phyloP scores from a whole-genome alignment of 345 rosid genomes.

The Populus euphratica region DNA sequence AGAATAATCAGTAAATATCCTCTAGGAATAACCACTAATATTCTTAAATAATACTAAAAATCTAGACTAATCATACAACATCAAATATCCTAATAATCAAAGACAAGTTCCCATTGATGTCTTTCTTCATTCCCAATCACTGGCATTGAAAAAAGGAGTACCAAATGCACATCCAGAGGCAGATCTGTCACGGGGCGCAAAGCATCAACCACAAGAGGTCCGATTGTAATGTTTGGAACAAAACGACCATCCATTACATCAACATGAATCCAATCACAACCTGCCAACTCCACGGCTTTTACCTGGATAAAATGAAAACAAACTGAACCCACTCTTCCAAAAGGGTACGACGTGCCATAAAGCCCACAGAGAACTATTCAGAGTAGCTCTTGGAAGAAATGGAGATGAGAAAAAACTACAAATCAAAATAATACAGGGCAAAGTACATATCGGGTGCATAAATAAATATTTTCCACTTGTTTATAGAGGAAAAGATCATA shows the following conservation, averaged over 20 bases:
- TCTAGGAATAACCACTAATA: no score
- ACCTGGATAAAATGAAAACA: constrained; percentile 47
- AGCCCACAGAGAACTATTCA: background rate
- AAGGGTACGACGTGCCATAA: background rate
- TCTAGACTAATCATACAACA: no score
- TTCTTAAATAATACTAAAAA: no score
- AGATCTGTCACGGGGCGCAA: constrained; percentile 92
- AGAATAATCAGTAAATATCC: no score
- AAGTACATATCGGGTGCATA: background rate
- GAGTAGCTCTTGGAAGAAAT: background rate
- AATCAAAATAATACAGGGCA: no score
- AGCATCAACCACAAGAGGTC: constrained; percentile 93
- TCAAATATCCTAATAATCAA: no score
- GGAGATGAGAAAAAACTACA: no score
- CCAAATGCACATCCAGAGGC: constrained; percentile 97
- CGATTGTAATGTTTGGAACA: constrained; percentile 97
- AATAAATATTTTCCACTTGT: background rate
- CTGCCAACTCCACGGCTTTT: constrained; percentile 85
- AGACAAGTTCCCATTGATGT: no score
- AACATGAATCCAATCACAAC: constrained; percentile 96
- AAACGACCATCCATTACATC: constrained; percentile 99
- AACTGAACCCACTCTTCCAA: background rate
- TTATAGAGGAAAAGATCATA: background rate
- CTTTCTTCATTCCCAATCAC: no score
- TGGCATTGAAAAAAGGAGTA: constrained; percentile 26